Evolutionary conservation across 2,329 filamentous ascomycete genomes (phyloP), one percentile per base, ranked within the genome.

Genomic region (Pleomassaria siparia): DNA sequence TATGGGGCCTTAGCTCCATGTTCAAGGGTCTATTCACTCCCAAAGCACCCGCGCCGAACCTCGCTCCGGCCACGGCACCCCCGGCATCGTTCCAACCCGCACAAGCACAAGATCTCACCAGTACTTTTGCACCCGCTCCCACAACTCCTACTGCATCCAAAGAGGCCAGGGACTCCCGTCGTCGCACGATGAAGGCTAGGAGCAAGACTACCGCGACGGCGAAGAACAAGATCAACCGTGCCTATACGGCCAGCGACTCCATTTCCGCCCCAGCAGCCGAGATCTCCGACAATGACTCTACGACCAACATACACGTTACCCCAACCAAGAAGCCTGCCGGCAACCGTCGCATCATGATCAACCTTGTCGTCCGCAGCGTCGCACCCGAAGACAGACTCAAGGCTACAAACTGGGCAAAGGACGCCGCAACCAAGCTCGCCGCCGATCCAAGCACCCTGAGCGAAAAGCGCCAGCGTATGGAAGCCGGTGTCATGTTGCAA

Each of bases 401-500:
- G n/a, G 65, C 63, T 13, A 47, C 55, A 3, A 47, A 46, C 9
- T 70, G 67, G 67, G 64, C 58, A 10, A 56, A 60, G 22, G 41
- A 58, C 9, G 43, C 60, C 9, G 49, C 59, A 12, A 49, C 55
- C 1, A 53, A 55, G 15, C 24, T 66, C 4, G 40, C 44, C 6
- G 49, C 51, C 28, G 59, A 60, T 9, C n/a, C 32, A 11, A 28
- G 2, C n/a, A 43, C 43, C 9, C 49, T 61, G 10, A 56, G 55
- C 20, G 55, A 61, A 8, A 69, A 67, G 49, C 66, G 66, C 52
- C 58, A 56, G 41, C 61, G 60, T 8, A 55, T 69, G 2, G 57
- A 66, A 36, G 41, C 45, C 7, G 57, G 59, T 2, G 50, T 68
- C 15, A 51, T 56, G 13, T 47, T 62, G 32, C 51, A 58, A 13